These are phyloP conservation scores for Schoenoplectus triqueter DNA, from an alignment of 202 grass and related monocot genomes.

Conservation along the genomic window DNA sequence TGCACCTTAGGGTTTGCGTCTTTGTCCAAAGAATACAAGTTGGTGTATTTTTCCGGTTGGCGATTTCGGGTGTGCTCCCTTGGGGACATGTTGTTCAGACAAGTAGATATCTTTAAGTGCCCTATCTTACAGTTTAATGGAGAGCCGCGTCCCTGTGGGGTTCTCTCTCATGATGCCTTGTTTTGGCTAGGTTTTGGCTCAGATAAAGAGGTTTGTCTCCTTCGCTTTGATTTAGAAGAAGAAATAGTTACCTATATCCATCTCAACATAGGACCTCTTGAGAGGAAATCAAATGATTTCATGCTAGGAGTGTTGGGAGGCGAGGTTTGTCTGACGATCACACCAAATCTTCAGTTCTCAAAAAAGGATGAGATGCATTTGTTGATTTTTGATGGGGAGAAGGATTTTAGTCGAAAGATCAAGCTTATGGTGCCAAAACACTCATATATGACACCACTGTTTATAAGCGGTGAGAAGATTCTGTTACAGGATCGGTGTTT, in stretches of 20 bases:
- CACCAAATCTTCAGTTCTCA: too few species aligned
- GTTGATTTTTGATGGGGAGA: background rate
- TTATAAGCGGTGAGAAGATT: constrained; percentile 30
- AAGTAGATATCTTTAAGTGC: background rate
- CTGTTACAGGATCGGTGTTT: constrained; percentile 33
- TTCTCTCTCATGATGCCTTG: constrained; percentile 24
- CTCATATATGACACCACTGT: constrained; percentile 31
- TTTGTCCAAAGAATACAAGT: constrained; percentile 24
- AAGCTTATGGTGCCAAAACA: constrained; percentile 26
- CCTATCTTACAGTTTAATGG: background rate
- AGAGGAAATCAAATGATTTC: too few species aligned
- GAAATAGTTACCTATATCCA: too few species aligned
- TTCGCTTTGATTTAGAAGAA: too few species aligned
- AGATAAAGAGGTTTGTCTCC: background rate
- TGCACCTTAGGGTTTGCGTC: constrained; percentile 33
- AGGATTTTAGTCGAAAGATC: constrained; percentile 23
- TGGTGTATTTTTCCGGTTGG: background rate
- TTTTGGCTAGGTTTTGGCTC: constrained; percentile 10
- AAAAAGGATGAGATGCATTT: background rate
- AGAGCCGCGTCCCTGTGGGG: background rate
- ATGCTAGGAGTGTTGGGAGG: too few species aligned
- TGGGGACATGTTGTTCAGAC: constrained; percentile 8
- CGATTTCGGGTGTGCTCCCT: background rate
- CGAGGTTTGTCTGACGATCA: too few species aligned
- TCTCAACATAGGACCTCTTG: too few species aligned